Base-by-base conservation (phyloP, 2,329 filamentous ascomycete species). In the Fusarium sp. region DNA sequence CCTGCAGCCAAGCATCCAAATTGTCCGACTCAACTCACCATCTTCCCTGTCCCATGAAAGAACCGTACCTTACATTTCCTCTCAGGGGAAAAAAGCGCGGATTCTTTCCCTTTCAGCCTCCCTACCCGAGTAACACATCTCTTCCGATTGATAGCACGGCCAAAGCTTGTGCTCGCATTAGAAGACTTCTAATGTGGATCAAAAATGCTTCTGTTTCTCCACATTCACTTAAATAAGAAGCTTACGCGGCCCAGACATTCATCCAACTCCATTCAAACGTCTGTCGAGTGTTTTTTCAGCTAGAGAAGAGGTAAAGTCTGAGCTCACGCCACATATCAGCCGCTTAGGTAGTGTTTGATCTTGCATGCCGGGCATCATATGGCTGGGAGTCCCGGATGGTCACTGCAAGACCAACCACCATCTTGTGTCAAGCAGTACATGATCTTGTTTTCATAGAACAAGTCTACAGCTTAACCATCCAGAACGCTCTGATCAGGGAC, bases 241-340 rank as follows among this genome's bases (percentile, higher is more conserved):
- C 44, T 60, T 60, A 53, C 57, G 57, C 57, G 57, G 57, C 57
- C 33, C 23, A 50, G 42, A 31, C 29, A 29, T n/a, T 27, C 8
- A 57, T 16, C 6, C 25, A 20, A 20, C 23, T 44, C 25, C 10
- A 14, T 44, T 29, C 46, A 31, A 50, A 27, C 27, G 2, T 31
- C 42, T 46, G 42, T 27, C n/a, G 42, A 16, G 5, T 2, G 20
- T n/a, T 9, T 49, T 9, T 49, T 27, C 23, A 49, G 42, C 14
- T n/a, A 16, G 11, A 49, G 42, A 27, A 49, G 42, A 40, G 20
- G 42, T 9, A 11, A 6, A 49, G 23, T 49, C 5, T 9, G 23
- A 16, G 14, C 42, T 46, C 42, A 31, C 42, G 42, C 42, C 23
- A 27, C 42, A 49, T 27, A 8, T 16, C 2, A 27, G 16, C 23